Evolutionary conservation across 2,329 filamentous ascomycete species (phyloP).

Genomic region (Paracamarosporium sp.): DNA sequence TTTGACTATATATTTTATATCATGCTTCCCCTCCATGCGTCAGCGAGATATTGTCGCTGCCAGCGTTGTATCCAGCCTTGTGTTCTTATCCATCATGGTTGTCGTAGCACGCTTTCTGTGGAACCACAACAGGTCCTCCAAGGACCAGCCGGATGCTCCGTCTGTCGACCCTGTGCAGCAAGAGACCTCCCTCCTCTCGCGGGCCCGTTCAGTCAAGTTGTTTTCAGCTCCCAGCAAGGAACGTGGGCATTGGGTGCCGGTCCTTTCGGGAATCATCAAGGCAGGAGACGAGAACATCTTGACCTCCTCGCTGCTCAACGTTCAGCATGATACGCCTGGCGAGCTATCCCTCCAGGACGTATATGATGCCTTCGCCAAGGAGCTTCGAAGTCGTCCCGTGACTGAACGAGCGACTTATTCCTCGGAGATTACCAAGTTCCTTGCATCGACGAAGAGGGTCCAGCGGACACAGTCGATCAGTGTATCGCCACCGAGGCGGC

Average conservation of each 20-base stretch:
- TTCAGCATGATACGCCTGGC: constrained; percentile 26
- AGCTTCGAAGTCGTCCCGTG: constrained; percentile 25
- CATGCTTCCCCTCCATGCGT: constrained; percentile 17
- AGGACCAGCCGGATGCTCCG: constrained; percentile 15
- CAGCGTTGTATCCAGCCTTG: constrained; percentile 21
- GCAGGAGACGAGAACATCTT: constrained; percentile 40
- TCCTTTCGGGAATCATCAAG: constrained; percentile 38
- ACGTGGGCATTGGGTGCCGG: constrained; percentile 29
- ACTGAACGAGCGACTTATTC: constrained; percentile 32
- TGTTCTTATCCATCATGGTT: constrained; percentile 30
- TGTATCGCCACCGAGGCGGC: constrained; percentile 12
- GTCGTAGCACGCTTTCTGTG: constrained; percentile 35
- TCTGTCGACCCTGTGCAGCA: constrained; percentile 21
- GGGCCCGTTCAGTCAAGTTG: constrained; percentile 26
- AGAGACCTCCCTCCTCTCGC: constrained; percentile 18
- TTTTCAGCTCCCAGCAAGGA: constrained; percentile 27
- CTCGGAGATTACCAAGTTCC: constrained; percentile 28
- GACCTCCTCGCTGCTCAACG: constrained; percentile 33
- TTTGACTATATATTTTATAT: constrained; percentile 27
- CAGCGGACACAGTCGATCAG: constrained; percentile 27
- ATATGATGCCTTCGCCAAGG: constrained; percentile 34
- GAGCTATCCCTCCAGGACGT: constrained; percentile 32
- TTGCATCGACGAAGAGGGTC: constrained; percentile 24
- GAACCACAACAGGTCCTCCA: constrained; percentile 26
- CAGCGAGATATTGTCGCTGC: constrained; percentile 22